These are phyloP conservation scores for Puccinia triticina DNA, from an alignment of 1,284 basidiomycete genomes.

Conservation along the genomic window DNA sequence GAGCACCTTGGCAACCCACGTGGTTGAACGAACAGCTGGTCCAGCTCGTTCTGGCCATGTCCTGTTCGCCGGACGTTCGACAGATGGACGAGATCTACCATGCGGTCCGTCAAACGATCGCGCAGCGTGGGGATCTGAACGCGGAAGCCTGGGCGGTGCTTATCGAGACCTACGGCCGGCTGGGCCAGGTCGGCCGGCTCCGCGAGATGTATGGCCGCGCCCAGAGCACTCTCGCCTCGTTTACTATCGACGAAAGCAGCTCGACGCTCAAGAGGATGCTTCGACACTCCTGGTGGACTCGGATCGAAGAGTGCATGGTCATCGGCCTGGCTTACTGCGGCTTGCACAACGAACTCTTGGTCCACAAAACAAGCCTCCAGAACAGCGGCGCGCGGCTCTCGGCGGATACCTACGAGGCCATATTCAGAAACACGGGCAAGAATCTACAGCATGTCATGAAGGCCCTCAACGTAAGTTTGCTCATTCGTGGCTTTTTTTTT, in stretches of 20 bases:
- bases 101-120: conserved; percentile 19
- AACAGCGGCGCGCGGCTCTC: conserved; percentile 75
- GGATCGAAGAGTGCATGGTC: conserved; percentile 84
- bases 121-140: conserved; percentile 14
- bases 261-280: background rate
- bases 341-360: conserved; percentile 74
- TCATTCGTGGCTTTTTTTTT: background rate
- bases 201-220: conserved; percentile 45
- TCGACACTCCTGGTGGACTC: conserved; percentile 66
- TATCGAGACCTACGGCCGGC: conserved; percentile 39
- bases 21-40: conserved; percentile 46
- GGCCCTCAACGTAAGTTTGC: conserved; percentile 64
- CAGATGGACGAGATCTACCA: conserved; percentile 27
- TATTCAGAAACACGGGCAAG: conserved; percentile 82
- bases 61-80: background rate
- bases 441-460: conserved; percentile 89
- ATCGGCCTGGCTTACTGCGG: conserved; percentile 79
- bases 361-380: conserved; percentile 77
- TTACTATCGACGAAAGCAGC: conserved; percentile 22
- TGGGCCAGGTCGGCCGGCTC: conserved; percentile 28
- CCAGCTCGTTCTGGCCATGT: conserved; percentile 31
- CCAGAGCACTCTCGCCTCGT: conserved; percentile 24
- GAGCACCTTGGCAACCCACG: too few relatives aligned
- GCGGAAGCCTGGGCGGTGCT: conserved; percentile 39
- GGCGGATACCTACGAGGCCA: conserved; percentile 84